These are phyloP conservation scores for Amaranthus cruentus DNA, from an alignment of 148 eudicot species.

Conservation along the genomic window DNA sequence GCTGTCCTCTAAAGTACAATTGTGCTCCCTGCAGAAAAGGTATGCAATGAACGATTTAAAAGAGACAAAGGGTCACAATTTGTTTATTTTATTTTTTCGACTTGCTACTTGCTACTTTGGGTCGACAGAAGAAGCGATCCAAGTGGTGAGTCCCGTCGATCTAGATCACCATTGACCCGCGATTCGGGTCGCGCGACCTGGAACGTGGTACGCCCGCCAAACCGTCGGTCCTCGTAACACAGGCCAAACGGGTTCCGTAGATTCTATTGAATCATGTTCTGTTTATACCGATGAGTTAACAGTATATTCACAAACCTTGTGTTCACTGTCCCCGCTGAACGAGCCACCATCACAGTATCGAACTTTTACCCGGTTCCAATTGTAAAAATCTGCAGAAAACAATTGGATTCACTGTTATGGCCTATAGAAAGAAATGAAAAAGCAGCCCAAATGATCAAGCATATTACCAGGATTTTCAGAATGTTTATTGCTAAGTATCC, in stretches of 20 bases:
- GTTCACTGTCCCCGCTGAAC: conserved; percentile 71
- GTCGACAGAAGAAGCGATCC: no score
- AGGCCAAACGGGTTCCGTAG: no score
- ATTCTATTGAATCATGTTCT: background rate
- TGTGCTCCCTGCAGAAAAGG: conserved; percentile 43
- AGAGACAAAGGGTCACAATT: background rate
- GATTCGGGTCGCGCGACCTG: no score
- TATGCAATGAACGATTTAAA: background rate
- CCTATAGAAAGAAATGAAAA: background rate
- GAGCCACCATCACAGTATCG: conserved; percentile 99
- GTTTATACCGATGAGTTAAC: background rate
- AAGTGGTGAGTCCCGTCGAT: no score
- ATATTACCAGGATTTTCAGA: conserved; percentile 71
- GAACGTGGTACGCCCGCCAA: no score
- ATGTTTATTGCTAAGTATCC: conserved; percentile 79
- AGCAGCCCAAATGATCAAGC: background rate
- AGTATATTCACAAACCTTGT: conserved; percentile 47
- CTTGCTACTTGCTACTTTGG: no score
- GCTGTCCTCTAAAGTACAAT: conserved; percentile 78
- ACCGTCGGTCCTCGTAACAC: no score
- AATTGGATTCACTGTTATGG: background rate
- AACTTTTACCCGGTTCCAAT: conserved; percentile 93
- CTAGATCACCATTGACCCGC: no score
- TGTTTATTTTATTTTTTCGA: background rate
- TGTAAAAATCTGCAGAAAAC: conserved; percentile 66